These are phyloP conservation scores for Astragalus membranaceus DNA, from an alignment of 306 rosid genomes.

Conservation along the genomic window DNA sequence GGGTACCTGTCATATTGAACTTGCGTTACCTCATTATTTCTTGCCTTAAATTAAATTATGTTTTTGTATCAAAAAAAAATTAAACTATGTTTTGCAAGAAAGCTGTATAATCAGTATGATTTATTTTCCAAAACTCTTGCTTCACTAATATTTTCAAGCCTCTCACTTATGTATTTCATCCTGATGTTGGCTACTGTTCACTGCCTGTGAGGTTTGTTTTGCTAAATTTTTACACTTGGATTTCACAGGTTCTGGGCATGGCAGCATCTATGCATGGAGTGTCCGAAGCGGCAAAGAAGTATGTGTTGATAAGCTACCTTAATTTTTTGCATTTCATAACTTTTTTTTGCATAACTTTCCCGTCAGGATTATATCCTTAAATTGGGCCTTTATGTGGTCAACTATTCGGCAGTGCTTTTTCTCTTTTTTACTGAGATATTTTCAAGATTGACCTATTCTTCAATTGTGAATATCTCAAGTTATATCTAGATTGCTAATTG, in stretches of 20 bases:
- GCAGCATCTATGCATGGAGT: constrained; percentile 86
- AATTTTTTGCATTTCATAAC: too few relatives aligned
- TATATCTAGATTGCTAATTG: not conserved
- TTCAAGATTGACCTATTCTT: not conserved
- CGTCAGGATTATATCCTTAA: not conserved
- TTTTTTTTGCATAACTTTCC: constrained; percentile 1
- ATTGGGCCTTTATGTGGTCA: not conserved
- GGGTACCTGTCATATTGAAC: not conserved
- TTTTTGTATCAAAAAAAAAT: too few relatives aligned
- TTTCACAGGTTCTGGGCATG: constrained; percentile 83
- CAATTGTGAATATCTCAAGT: not conserved
- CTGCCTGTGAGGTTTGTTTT: constrained; percentile 6
- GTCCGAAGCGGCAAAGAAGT: constrained; percentile 89
- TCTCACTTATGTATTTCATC: not conserved
- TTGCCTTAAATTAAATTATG: not conserved
- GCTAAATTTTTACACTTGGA: constrained; percentile 11
- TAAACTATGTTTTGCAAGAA: not conserved
- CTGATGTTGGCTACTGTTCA: constrained; percentile 4
- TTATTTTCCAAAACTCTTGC: not conserved
- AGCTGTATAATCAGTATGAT: not conserved
- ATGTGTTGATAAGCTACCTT: constrained; percentile 8
- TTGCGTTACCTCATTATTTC: not conserved
- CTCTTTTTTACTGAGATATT: not conserved
- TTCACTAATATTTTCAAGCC: not conserved
- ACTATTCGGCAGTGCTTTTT: not conserved